Percentiles rank a stretch among this genome's conserved stretches.
These are phyloP conservation scores for Colletotrichum liriopes DNA, from an alignment of 2,329 filamentous ascomycete species.

Conservation along the genomic window DNA sequence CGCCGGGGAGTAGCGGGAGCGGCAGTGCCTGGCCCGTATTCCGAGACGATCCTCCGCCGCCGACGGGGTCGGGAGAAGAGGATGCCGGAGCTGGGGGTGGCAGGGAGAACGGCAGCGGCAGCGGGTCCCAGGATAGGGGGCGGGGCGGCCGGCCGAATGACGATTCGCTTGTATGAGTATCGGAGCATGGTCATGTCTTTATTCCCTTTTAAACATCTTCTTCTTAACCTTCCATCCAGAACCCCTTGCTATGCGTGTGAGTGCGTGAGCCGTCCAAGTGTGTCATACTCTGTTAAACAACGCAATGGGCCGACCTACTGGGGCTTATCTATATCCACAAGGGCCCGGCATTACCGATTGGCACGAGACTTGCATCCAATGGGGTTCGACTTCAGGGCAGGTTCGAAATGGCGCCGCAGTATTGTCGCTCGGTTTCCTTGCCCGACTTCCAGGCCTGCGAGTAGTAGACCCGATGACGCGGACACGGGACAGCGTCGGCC, in stretches of 20 bases:
- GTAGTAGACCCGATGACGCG: neutral
- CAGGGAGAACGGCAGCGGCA: conserved; percentile 18
- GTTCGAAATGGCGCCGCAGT: neutral
- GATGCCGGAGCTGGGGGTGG: neutral
- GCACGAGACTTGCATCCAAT: neutral
- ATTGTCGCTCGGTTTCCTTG: neutral
- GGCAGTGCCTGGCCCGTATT: conserved; percentile 35
- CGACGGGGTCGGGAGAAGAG: conserved; percentile 1
- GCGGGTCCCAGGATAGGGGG: conserved; percentile 30
- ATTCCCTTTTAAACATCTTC: conserved; percentile 41
- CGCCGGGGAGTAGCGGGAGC: conserved; percentile 39
- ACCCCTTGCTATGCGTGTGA: neutral
- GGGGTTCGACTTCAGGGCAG: neutral
- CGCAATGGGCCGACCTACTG: too few relatives aligned
- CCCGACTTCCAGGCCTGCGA: neutral
- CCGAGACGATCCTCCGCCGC: conserved; percentile 27
- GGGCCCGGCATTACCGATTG: too few relatives aligned
- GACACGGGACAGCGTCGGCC: neutral
- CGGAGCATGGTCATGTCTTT: conserved; percentile 29
- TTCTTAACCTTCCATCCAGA: neutral
- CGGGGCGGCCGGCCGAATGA: conserved; percentile 33
- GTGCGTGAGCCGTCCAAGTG: too few relatives aligned
- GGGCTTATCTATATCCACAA: neutral
- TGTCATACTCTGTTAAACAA: neutral
- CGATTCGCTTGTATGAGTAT: conserved; percentile 54